Percentiles rank a stretch among this genome's conserved stretches.
Evolutionary conservation across 345 rosid species (phyloP).

Genomic region (Brassica carinata): DNA sequence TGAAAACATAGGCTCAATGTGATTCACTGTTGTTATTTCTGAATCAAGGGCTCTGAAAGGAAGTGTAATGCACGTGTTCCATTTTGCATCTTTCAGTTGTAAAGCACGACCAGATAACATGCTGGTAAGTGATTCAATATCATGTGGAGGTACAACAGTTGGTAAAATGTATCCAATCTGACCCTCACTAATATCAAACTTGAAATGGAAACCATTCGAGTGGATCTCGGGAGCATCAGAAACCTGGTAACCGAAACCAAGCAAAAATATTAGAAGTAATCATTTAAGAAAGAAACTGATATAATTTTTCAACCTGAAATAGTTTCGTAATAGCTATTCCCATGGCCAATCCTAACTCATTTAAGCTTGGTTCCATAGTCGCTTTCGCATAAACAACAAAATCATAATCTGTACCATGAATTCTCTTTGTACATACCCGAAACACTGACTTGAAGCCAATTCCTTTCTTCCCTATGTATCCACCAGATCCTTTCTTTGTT

Average conservation of each 20-base stretch:
- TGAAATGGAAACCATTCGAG: conserved; percentile 92
- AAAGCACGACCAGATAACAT: conserved; percentile 45
- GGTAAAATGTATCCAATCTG: conserved; percentile 97
- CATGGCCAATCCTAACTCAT: conserved; percentile 15
- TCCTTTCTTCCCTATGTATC: conserved; percentile 95
- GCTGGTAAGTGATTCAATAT: conserved; percentile 55
- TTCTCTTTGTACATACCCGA: conserved; percentile 61
- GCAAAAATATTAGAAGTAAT: conserved; percentile 11
- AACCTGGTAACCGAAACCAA: conserved; percentile 54
- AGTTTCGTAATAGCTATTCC: conserved; percentile 10
- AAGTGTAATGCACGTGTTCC: conserved; percentile 93
- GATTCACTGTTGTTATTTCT: conserved; percentile 59
- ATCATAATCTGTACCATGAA: conserved; percentile 6
- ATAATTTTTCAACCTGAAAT: conserved; percentile 18
- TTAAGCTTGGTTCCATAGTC: conserved; percentile 17
- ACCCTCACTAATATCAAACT: conserved; percentile 87
- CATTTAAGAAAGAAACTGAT: conserved; percentile 11
- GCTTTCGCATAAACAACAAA: conserved; percentile 25
- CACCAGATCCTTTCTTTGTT: conserved; percentile 83
- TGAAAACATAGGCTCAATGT: conserved; percentile 65
- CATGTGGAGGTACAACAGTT: conserved; percentile 68
- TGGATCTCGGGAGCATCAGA: conserved; percentile 98
- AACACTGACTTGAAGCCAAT: conserved; percentile 98
- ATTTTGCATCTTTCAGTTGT: conserved; percentile 46
- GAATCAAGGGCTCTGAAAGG: conserved; percentile 71